Evolutionary conservation across 768 basidiomycete species (phyloP).

Genomic region (Russula emetica): DNA sequence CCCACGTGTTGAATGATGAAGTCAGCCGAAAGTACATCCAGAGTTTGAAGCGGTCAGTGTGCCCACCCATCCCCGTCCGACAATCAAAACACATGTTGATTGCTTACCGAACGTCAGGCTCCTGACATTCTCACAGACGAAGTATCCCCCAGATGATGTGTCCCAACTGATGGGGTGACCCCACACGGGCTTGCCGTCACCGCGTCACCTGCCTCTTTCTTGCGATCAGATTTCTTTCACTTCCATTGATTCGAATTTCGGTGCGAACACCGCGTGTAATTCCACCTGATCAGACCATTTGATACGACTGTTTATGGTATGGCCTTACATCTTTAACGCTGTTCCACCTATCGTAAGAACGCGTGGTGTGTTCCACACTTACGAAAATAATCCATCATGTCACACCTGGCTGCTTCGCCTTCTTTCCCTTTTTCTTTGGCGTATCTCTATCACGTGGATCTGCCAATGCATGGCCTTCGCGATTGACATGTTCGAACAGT

Average conservation of each 20-base stretch:
- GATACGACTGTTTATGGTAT: constrained; percentile 22
- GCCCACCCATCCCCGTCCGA: neutral
- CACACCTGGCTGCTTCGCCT: constrained; percentile 32
- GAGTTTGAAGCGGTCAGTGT: constrained; percentile 81
- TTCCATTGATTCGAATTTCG: constrained; percentile 15
- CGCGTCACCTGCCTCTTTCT: constrained; percentile 5
- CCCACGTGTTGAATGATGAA: constrained; percentile 98
- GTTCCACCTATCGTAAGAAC: constrained; percentile 7
- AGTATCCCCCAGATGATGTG: constrained; percentile 89
- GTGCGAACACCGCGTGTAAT: constrained; percentile 1
- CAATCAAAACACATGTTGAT: constrained; percentile 20
- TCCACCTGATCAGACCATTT: constrained; percentile 19
- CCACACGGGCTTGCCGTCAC: constrained; percentile 9
- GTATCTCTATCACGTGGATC: constrained; percentile 32
- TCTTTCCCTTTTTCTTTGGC: constrained; percentile 36
- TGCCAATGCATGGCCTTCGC: constrained; percentile 66
- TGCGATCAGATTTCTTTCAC: constrained; percentile 6
- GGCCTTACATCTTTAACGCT: constrained; percentile 8
- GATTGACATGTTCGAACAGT: constrained; percentile 67
- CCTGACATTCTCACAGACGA: constrained; percentile 92
- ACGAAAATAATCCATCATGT: neutral
- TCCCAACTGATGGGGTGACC: constrained; percentile 80
- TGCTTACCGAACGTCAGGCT: constrained; percentile 48
- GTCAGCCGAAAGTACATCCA: constrained; percentile 98
- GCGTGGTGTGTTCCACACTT: neutral